Evolutionary conservation across 2,329 filamentous ascomycete genomes (phyloP).

Genomic region (Calonectria ilicicola): DNA sequence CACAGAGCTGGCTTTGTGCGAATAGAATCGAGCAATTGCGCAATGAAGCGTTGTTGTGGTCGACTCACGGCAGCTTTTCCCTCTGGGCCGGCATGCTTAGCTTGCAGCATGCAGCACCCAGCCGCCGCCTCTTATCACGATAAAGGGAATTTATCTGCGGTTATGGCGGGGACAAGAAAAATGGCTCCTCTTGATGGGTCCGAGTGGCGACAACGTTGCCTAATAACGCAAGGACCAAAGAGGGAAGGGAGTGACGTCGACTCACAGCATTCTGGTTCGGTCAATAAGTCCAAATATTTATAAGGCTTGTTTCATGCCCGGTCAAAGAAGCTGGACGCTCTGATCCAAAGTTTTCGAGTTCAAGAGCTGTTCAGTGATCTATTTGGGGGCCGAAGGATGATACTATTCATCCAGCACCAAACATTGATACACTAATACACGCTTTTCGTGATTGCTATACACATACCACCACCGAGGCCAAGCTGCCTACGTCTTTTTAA

Average conservation of each 20-base stretch:
- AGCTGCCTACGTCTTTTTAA: not conserved
- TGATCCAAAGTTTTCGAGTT: not conserved
- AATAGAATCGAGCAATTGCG: not conserved
- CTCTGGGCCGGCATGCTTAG: not conserved
- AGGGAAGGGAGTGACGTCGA: conserved; percentile 17
- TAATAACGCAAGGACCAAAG: conserved; percentile 16
- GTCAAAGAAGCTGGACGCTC: not conserved
- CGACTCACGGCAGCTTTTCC: not conserved
- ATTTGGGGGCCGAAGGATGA: not conserved
- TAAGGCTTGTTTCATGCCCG: conserved; percentile 12
- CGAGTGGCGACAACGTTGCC: conserved; percentile 8
- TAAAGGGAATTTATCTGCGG: conserved; percentile 1
- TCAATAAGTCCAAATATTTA: conserved; percentile 12
- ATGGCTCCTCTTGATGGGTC: conserved; percentile 9
- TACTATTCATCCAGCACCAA: not conserved
- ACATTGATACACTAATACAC: not conserved
- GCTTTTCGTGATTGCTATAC: not conserved
- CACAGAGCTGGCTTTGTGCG: not conserved
- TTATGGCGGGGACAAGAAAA: conserved; percentile 17
- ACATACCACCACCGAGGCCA: not conserved
- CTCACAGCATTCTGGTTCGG: not conserved
- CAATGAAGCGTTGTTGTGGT: not conserved
- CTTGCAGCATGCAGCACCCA: not conserved
- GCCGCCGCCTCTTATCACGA: conserved; percentile 4
- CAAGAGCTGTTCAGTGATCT: not conserved